Base-by-base conservation (phyloP, 2,329 filamentous ascomycete species). In the Botrytis cinerea region DNA sequence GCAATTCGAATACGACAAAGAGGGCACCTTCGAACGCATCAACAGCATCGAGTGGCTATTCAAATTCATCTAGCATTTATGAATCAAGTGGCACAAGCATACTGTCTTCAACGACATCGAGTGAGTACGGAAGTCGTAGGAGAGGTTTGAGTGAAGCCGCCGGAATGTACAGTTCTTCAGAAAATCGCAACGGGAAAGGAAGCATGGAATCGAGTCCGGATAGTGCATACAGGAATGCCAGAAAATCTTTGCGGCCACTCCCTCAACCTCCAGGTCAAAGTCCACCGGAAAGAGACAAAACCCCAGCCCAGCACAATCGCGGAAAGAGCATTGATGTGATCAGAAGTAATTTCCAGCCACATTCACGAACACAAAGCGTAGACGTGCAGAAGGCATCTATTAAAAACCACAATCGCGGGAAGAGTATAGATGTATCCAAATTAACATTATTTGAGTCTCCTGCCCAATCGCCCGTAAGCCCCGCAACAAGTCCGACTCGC, bases 231-330 rank as follows among this genome's bases (percentile, higher is more conserved):
- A 89, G 88, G 77, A 91, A 87, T 77, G 88, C 92, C 74, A 91
- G 94, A 71, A 92, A 93, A 79, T 94, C 93, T 35, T 85, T 97
- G 74, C 90, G 93, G 67, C 92, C 92, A 38, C 86, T 94, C 10
- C 89, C 91, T 5, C 92, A 93, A 80, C 85, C 88, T 1, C 91
- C 92, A 4, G 87, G 85, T 72, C 76, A 84, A 22, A 81, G 84
- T 62, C 81, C 86, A 43, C 81, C 85, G 18, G 79, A 77, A 54
- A 78, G 80, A 70, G 71, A 77, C 71, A 67, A 79, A 82, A 81
- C 76, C 77, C 80, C 73, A 45, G 74, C 68, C 60, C 70, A 75
- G 20, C 80, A 79, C 66, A 74, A 76, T 73, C 84, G 86, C 76
- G 77, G 83, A 38, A 78, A 92, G 77, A 93, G 90, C 62, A 80